Evolutionary conservation across 495 filamentous ascomycete species (phyloP).

Genomic region (Apiosordaria backusii): DNA sequence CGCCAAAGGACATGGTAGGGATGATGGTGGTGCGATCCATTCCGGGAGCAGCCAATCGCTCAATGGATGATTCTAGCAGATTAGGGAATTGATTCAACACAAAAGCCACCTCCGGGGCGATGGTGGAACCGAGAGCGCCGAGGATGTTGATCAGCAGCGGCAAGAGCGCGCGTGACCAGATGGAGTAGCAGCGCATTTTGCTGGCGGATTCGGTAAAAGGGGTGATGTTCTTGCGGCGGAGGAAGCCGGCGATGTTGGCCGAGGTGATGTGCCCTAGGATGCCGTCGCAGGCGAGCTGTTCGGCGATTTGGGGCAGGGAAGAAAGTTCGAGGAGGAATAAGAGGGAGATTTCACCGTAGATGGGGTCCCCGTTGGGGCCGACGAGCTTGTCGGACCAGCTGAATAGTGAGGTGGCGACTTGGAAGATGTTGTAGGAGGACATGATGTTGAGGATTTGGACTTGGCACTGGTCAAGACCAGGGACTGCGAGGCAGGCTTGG

Average conservation of each 20-base stretch:
- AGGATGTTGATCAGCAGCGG: slow-evolving; percentile 90
- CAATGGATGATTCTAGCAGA: slow-evolving; percentile 60
- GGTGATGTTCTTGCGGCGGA: slow-evolving; percentile 64
- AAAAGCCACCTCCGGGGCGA: slow-evolving; percentile 75
- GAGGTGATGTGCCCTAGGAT: slow-evolving; percentile 71
- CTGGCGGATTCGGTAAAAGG: slow-evolving; percentile 58
- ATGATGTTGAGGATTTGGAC: slow-evolving; percentile 64
- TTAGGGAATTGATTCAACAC: slow-evolving; percentile 83
- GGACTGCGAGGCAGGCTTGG: slow-evolving; percentile 74
- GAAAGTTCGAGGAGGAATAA: slow-evolving; percentile 87
- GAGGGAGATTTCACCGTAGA: slow-evolving; percentile 87
- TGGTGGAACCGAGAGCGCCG: slow-evolving; percentile 68
- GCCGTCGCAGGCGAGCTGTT: slow-evolving; percentile 82
- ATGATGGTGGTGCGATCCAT: slow-evolving; percentile 43
- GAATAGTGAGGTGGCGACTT: slow-evolving; percentile 81
- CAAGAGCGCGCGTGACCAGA: slow-evolving; percentile 85
- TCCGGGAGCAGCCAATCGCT: slow-evolving; percentile 55
- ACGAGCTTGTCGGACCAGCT: slow-evolving; percentile 86
- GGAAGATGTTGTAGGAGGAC: slow-evolving; percentile 63
- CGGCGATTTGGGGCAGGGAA: slow-evolving; percentile 73
- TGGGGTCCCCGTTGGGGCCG: slow-evolving; percentile 67
- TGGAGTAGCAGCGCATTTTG: slow-evolving; percentile 62
- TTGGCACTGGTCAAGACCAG: slow-evolving; percentile 57
- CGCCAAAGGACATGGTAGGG: background rate
- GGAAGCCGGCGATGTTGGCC: slow-evolving; percentile 68